phyloP scores from a whole-genome alignment of 305 asterid species.

The Fraxinus greggii region DNA sequence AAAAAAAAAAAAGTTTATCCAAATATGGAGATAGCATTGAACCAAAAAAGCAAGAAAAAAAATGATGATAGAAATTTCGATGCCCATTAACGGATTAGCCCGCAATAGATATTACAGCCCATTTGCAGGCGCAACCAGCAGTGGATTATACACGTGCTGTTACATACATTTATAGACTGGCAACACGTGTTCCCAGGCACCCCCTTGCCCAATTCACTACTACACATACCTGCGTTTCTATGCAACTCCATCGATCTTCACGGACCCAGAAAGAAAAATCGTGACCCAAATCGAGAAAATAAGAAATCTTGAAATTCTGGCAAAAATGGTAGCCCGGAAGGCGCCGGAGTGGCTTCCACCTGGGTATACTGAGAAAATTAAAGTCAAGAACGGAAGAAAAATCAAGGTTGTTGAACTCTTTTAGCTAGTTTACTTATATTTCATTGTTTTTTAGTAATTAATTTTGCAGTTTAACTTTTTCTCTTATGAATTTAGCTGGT shows the following conservation, averaged over 20 bases:
- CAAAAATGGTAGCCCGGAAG: conserved; percentile 43
- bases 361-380: conserved; percentile 53
- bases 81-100: background rate
- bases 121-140: background rate
- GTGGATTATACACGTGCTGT: background rate
- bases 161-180: background rate
- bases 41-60: background rate
- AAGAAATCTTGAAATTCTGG: conserved; percentile 21
- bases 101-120: background rate
- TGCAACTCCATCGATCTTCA: conserved; percentile 13
- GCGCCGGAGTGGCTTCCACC: conserved; percentile 63
- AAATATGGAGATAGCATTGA: background rate
- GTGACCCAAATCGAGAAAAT: conserved; percentile 11
- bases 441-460: background rate
- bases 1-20: background rate
- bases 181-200: conserved; percentile 35
- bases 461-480: background rate
- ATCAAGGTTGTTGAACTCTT: conserved; percentile 43
- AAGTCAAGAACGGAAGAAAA: conserved; percentile 49
- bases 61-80: background rate
- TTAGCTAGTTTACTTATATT: conserved; percentile 2
- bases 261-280: conserved; percentile 1
- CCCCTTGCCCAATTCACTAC: conserved; percentile 12
- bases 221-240: conserved; percentile 9
- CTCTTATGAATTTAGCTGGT: conserved; percentile 23